These are phyloP conservation scores for Flaveria trinervia DNA, from an alignment of 129 eudicot species.

Conservation along the genomic window DNA sequence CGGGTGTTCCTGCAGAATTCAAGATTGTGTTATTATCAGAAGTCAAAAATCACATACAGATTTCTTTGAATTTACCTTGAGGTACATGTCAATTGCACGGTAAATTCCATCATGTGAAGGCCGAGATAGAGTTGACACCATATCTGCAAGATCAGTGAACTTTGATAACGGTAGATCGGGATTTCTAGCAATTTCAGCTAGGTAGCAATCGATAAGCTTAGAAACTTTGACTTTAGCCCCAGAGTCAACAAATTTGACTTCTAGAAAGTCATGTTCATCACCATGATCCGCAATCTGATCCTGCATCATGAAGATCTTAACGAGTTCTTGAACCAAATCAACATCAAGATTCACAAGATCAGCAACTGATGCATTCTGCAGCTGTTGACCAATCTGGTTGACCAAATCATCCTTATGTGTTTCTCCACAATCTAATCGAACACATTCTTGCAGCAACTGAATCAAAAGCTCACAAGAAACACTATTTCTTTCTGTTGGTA, in stretches of 20 bases:
- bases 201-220: slow-evolving; percentile 72
- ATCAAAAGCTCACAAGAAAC: slow-evolving; percentile 72
- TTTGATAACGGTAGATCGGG: slow-evolving; percentile 57
- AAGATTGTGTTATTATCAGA: slow-evolving; percentile 1
- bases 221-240: slow-evolving; percentile 74
- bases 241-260: slow-evolving; percentile 49
- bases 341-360: slow-evolving; percentile 59
- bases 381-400: slow-evolving; percentile 55
- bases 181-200: slow-evolving; percentile 70
- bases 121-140: slow-evolving; percentile 62
- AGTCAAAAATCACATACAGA: neutral
- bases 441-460: slow-evolving; percentile 55
- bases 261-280: slow-evolving; percentile 49
- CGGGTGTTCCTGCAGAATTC: slow-evolving; percentile 65
- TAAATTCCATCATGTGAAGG: slow-evolving; percentile 78
- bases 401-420: slow-evolving; percentile 41
- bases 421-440: slow-evolving; percentile 59
- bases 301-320: slow-evolving; percentile 66
- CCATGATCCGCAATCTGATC: slow-evolving; percentile 44
- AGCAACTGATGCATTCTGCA: slow-evolving; percentile 61
- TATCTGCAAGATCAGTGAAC: slow-evolving; percentile 67
- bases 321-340: slow-evolving; percentile 58
- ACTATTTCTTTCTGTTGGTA: slow-evolving; percentile 50
- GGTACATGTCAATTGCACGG: slow-evolving; percentile 86
- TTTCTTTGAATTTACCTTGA: slow-evolving; percentile 51